These are phyloP conservation scores for Xylogone sp. DNA, from an alignment of 2,329 filamentous ascomycete genomes.

Conservation along the genomic window DNA sequence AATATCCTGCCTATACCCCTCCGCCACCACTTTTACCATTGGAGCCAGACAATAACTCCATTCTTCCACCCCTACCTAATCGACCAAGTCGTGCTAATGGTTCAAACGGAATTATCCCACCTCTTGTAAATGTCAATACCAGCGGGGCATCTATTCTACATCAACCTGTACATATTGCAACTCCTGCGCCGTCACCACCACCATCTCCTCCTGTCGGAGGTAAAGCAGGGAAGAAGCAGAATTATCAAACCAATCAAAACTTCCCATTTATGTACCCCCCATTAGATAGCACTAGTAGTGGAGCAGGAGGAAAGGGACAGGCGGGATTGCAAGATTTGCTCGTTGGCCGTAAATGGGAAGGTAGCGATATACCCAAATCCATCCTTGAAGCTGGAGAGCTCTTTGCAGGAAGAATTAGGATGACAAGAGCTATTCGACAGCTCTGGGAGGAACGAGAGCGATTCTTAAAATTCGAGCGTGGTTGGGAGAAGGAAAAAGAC, in stretches of 20 bases:
- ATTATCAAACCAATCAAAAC: conserved; percentile 98
- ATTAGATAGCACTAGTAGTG: conserved; percentile 82
- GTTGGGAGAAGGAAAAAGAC: conserved; percentile 61
- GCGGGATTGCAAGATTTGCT: conserved; percentile 76
- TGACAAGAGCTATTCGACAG: conserved; percentile 87
- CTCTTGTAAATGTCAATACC: conserved; percentile 46
- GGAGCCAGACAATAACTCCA: conserved; percentile 85
- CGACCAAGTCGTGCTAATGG: conserved; percentile 61
- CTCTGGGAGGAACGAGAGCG: conserved; percentile 91
- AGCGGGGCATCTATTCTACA: conserved; percentile 79
- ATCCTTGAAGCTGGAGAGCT: conserved; percentile 93
- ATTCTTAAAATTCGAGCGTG: conserved; percentile 88
- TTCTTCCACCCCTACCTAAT: conserved; percentile 79
- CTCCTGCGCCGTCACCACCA: conserved; percentile 90
- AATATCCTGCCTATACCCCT: conserved; percentile 94
- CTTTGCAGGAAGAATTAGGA: conserved; percentile 85
- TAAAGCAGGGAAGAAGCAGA: conserved; percentile 96
- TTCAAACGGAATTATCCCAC: conserved; percentile 59
- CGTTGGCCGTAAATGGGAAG: conserved; percentile 84
- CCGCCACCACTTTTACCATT: conserved; percentile 79
- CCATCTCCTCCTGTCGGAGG: conserved; percentile 83
- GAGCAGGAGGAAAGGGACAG: conserved; percentile 81
- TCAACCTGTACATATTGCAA: conserved; percentile 97
- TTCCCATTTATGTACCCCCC: conserved; percentile 98
- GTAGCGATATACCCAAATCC: conserved; percentile 89